Conservation (phyloP, 2,329 filamentous ascomycete species). For the Tolypocladium ovalisporum region DNA sequence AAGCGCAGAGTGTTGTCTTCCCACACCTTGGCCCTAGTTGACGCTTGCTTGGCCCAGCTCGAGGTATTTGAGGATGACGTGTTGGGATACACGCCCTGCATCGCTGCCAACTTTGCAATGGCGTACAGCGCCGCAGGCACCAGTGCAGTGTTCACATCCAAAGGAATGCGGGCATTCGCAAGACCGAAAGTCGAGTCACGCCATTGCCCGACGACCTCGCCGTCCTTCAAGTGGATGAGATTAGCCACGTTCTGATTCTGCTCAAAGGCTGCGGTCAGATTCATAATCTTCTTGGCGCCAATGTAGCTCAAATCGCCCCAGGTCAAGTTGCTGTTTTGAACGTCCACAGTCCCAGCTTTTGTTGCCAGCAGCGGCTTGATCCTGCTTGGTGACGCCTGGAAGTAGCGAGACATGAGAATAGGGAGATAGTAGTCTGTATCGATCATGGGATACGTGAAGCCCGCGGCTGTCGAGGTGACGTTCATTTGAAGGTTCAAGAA, state of each 20-base stretch:
- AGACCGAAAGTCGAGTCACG: constrained; percentile 49
- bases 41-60: constrained; percentile 34
- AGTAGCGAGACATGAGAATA: constrained; percentile 47
- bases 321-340: constrained; percentile 38
- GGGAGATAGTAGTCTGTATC: constrained; percentile 53
- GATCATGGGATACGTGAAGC: constrained; percentile 50
- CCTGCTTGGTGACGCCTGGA: constrained; percentile 20
- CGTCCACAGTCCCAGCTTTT: constrained; percentile 31
- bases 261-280: constrained; percentile 41
- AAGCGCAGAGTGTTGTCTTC: constrained; percentile 48
- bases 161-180: constrained; percentile 52
- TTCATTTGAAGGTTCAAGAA: constrained; percentile 44
- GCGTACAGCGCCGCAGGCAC: constrained; percentile 49
- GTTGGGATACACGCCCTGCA: constrained; percentile 36
- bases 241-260: constrained; percentile 39
- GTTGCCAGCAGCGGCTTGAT: constrained; percentile 1
- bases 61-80: constrained; percentile 18
- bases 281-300: constrained; percentile 49
- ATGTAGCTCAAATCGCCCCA: constrained; percentile 40
- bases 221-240: constrained; percentile 44
- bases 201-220: constrained; percentile 49
- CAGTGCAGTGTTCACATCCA: constrained; percentile 53
- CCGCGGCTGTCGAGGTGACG: constrained; percentile 37
- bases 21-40: constrained; percentile 46
- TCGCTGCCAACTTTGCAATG: constrained; percentile 38